Percentiles rank a stretch among this genome's conserved stretches.
These are phyloP conservation scores for Stagonosporopsis tanaceti DNA, from an alignment of 2,329 filamentous ascomycete species.

Conservation along the genomic window DNA sequence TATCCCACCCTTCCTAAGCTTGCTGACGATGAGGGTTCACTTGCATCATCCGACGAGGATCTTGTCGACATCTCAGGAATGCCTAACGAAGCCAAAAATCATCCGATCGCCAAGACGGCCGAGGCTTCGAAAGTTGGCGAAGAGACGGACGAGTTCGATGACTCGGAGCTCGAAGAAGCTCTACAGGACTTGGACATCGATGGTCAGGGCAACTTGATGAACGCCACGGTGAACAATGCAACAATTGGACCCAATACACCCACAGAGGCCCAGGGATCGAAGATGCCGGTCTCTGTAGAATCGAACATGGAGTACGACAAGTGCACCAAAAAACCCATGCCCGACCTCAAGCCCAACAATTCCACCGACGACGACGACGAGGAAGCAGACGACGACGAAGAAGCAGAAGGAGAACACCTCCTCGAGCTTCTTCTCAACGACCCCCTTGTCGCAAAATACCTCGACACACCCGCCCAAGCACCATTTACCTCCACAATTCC, in stretches of 20 bases:
- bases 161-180: slow-evolving; percentile 38
- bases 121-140: neutral
- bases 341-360: neutral
- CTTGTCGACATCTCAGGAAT: neutral
- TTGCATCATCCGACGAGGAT: slow-evolving; percentile 5
- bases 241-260: neutral
- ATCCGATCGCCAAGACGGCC: neutral
- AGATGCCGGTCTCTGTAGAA: neutral
- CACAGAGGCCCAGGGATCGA: neutral
- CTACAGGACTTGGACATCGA: slow-evolving; percentile 27
- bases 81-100: neutral
- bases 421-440: slow-evolving; percentile 1
- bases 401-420: neutral
- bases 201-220: slow-evolving; percentile 1
- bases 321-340: neutral
- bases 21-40: neutral
- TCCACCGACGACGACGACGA: neutral
- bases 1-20: slow-evolving; percentile 28
- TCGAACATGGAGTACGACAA: neutral
- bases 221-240: neutral
- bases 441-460: neutral
- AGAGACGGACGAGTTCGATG: slow-evolving; percentile 29
- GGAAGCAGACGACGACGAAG: neutral
- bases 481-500: neutral
- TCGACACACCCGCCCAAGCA: neutral